These are phyloP conservation scores for Silene latifolia DNA, from an alignment of 148 eudicot species.

Conservation along the genomic window DNA sequence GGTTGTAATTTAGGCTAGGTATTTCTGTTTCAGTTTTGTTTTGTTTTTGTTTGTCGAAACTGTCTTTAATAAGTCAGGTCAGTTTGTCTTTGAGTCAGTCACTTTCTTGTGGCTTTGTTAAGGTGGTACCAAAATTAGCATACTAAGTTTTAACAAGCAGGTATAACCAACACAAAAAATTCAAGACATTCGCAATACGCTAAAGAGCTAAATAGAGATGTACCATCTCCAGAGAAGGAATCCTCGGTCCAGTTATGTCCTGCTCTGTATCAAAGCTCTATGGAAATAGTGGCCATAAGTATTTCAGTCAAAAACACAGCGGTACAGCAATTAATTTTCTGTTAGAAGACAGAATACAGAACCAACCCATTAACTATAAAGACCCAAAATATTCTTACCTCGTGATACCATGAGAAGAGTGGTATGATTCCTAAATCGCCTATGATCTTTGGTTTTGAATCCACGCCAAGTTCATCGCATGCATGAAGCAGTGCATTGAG, in stretches of 20 bases:
- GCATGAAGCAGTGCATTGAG: conserved; percentile 44
- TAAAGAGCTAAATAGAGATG: conserved; percentile 20
- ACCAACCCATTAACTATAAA: not conserved
- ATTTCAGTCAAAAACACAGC: not conserved
- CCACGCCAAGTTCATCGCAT: conserved; percentile 53
- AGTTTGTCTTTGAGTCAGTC: too few relatives aligned
- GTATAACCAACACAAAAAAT: conserved; percentile 1
- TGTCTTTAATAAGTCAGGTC: too few relatives aligned
- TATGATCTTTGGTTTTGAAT: conserved; percentile 44
- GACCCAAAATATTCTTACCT: conserved; percentile 30
- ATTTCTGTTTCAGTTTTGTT: too few relatives aligned
- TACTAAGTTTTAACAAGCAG: too few relatives aligned
- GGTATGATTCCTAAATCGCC: conserved; percentile 63
- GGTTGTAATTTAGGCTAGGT: too few relatives aligned
- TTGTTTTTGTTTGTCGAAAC: too few relatives aligned
- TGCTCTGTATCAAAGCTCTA: conserved; percentile 68
- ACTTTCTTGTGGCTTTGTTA: too few relatives aligned
- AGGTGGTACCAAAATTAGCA: too few relatives aligned
- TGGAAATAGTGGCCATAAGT: conserved; percentile 14
- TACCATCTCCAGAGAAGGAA: too few relatives aligned
- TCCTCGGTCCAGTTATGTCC: too few relatives aligned
- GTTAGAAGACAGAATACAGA: conserved; percentile 11
- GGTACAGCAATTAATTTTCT: conserved; percentile 1
- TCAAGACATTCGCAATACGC: conserved; percentile 24
- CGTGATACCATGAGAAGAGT: conserved; percentile 65